phyloP scores from a whole-genome alignment of 2,329 filamentous ascomycete species.

The Calonectria fujianensis region DNA sequence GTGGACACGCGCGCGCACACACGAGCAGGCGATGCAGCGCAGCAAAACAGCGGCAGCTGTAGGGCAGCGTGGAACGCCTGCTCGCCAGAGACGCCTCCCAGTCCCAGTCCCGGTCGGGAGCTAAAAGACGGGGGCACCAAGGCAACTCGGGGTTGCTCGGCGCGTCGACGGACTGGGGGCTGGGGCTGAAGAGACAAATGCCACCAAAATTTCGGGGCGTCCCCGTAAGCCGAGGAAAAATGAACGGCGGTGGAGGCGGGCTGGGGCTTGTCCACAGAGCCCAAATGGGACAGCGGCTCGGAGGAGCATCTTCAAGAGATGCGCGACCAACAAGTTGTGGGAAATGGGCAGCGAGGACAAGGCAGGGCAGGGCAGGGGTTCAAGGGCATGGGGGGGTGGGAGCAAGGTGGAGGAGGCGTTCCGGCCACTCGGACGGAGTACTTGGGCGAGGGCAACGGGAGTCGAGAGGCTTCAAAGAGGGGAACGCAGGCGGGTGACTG shows the following conservation, averaged over 20 bases:
- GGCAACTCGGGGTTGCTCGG: conserved; percentile 37
- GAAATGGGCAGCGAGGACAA: conserved; percentile 42
- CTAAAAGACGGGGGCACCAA: conserved; percentile 13
- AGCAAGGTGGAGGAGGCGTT: conserved; percentile 37
- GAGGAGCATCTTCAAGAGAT: conserved; percentile 38
- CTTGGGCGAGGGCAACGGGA: conserved; percentile 42
- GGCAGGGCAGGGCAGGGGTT: conserved; percentile 45
- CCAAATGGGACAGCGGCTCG: conserved; percentile 45
- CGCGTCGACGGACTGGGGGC: conserved; percentile 36
- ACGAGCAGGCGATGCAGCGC: conserved; percentile 30
- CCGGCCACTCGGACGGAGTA: conserved; percentile 48
- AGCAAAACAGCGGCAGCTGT: conserved; percentile 9
- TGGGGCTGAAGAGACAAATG: conserved; percentile 30
- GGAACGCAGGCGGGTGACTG: conserved; percentile 37
- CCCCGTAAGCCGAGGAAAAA: conserved; percentile 49
- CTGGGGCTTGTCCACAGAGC: conserved; percentile 38
- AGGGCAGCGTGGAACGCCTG: conserved; percentile 14
- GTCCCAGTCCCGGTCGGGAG: conserved; percentile 30
- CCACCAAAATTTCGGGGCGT: conserved; percentile 47
- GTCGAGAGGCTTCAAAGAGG: conserved; percentile 43
- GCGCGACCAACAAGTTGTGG: conserved; percentile 47
- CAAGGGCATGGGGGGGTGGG: conserved; percentile 43
- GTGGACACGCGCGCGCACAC: conserved; percentile 37
- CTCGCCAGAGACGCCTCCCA: conserved; percentile 2
- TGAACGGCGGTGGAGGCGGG: conserved; percentile 50